Evolutionary conservation across 2,329 filamentous ascomycete genomes (phyloP).

Genomic region (Xylaria sp.): DNA sequence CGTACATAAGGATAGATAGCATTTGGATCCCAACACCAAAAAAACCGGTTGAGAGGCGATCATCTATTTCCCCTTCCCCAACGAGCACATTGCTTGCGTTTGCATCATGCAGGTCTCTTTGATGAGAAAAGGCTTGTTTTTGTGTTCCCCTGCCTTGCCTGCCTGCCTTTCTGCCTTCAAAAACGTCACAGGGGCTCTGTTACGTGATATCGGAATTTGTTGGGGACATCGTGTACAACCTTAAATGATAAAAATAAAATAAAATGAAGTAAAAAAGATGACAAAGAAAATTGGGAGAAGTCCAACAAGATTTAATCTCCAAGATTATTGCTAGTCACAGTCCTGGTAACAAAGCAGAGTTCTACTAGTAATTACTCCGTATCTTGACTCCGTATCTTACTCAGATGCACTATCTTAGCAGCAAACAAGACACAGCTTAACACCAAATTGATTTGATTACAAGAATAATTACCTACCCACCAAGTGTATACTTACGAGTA

Average conservation of each 20-base stretch:
- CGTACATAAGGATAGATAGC: not conserved
- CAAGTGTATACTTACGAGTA: not conserved
- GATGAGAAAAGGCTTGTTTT: constrained; percentile 24
- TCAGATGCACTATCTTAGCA: too few species aligned
- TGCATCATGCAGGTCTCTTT: constrained; percentile 33
- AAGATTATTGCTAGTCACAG: not conserved
- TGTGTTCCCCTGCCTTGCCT: not conserved
- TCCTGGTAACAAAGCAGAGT: too few species aligned
- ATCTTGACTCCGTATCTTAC: too few species aligned
- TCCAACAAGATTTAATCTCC: not conserved
- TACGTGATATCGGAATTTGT: constrained; percentile 3
- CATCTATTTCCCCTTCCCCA: constrained; percentile 11
- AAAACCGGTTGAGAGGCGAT: constrained; percentile 20
- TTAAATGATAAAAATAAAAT: not conserved
- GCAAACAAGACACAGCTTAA: too few species aligned
- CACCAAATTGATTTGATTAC: too few species aligned
- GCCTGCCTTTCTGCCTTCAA: not conserved
- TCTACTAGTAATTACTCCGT: too few species aligned
- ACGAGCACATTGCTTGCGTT: constrained; percentile 18
- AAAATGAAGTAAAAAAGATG: not conserved
- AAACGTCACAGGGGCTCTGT: constrained; percentile 17
- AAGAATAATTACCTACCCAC: too few species aligned
- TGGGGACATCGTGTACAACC: not conserved
- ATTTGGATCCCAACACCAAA: not conserved
- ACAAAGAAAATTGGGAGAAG: not conserved